These are phyloP conservation scores for Musa itinerans DNA, from an alignment of 176 grass and related monocot species.

Conservation along the genomic window DNA sequence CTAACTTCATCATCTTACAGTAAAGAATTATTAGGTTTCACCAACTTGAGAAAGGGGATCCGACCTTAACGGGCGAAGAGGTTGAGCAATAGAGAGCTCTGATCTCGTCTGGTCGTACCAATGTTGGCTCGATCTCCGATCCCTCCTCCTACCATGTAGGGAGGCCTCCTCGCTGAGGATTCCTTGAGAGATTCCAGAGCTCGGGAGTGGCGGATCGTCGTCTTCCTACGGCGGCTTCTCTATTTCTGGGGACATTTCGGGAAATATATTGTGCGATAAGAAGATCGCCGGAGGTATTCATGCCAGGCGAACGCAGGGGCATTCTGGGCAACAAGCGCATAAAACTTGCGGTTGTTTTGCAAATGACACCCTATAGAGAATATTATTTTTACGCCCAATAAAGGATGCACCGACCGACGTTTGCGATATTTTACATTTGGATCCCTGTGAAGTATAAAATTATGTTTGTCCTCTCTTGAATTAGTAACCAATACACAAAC, in stretches of 20 bases:
- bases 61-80: slow-evolving; percentile 38
- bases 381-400: not conserved
- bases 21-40: not conserved
- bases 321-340: not conserved
- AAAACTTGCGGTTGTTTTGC: not conserved
- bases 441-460: no score
- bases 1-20: not conserved
- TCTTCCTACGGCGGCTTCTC: slow-evolving; percentile 6
- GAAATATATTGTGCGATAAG: not conserved
- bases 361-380: not conserved
- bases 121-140: slow-evolving; percentile 89
- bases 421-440: no score
- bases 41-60: not conserved
- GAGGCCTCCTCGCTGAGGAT: slow-evolving; percentile 30
- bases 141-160: slow-evolving; percentile 4
- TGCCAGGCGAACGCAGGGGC: not conserved
- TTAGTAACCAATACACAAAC: no score
- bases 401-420: no score
- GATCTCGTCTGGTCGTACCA: slow-evolving; percentile 70
- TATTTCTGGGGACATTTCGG: slow-evolving; percentile 10
- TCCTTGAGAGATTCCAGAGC: slow-evolving; percentile 54
- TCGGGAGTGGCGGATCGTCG: slow-evolving; percentile 42
- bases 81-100: slow-evolving; percentile 6
- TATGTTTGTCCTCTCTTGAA: no score
- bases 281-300: not conserved